Base-by-base conservation (phyloP, 345 rosid genomes). In the Melaleuca quinquenervia region DNA sequence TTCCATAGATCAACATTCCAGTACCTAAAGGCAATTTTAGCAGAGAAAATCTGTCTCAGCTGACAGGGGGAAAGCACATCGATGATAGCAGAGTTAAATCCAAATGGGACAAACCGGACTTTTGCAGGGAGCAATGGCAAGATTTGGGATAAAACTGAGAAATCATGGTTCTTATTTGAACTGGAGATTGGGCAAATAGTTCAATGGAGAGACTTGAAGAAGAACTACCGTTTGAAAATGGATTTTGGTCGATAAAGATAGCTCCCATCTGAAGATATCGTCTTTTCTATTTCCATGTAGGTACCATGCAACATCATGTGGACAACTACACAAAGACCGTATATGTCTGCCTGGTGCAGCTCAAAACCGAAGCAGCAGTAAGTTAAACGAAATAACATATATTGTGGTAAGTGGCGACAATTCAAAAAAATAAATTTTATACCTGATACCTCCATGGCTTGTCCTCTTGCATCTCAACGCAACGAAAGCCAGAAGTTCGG, bases 361-460 rank as follows among this genome's bases (percentile, higher is more conserved):
- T 26, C 84, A 50, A 86, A 64, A 88, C 5, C 80, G 27, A 85
- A 82, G 83, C 52, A 29, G 54, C 84, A 45, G 27, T 6, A 53
- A 48, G 84, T 13, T 36, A 50, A 49, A 36, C 84, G 60, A 14
- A 44, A 36, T 54, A 50, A 86, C 75, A 51, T 86, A 82, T 82
- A 58, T 82, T 54, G 27, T 75, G 6, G 15, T 48, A 70, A 70
- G 48, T 18, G 48, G 41, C 3, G 1, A 32, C 44, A 36, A 2
- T 70, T 74, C 64, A 54, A 18, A 44, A 44, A 87, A 84, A 51
- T 84, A 87, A 52, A 29, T 8, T 48, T 75, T 83, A 88, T 88
- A 86, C 99, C 96, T 96, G 99, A 91, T 93, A 97, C 86, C 86
- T 97, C 99, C 99, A 97, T 62, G 94, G 98, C 89, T 86, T 96